Conservation (phyloP, 345 rosid genomes). For the Gossypium australe region DNA sequence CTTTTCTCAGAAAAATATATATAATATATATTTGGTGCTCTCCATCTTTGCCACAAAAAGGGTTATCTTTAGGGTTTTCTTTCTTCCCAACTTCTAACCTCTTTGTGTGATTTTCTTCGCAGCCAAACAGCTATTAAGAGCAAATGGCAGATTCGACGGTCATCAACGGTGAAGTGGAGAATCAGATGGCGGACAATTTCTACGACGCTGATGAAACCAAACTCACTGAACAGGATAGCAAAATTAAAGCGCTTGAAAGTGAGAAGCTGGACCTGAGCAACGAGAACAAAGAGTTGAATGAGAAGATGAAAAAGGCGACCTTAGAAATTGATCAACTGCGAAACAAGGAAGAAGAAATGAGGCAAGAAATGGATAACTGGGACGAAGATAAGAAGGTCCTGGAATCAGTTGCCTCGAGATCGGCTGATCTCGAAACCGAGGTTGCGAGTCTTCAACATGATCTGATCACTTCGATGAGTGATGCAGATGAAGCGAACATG, state of each 20-base stretch:
- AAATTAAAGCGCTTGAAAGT: constrained; percentile 40
- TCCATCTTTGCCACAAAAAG: neutral
- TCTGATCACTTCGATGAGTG: constrained; percentile 41
- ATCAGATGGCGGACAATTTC: constrained; percentile 30
- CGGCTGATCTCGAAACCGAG: constrained; percentile 61
- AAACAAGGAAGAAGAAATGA: constrained; percentile 33
- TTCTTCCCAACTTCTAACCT: neutral
- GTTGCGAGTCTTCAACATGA: constrained; percentile 24
- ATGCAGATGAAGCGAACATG: constrained; percentile 37
- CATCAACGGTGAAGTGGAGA: constrained; percentile 33
- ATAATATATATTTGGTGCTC: neutral
- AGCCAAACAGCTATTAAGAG: neutral
- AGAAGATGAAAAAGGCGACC: constrained; percentile 23
- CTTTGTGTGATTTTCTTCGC: neutral
- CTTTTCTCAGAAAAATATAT: neutral
- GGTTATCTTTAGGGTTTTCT: neutral
- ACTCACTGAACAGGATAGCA: constrained; percentile 23
- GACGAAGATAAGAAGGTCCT: constrained; percentile 47
- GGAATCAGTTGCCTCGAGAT: constrained; percentile 43
- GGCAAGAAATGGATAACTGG: constrained; percentile 41
- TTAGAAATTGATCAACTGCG: constrained; percentile 39
- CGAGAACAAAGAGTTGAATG: constrained; percentile 37
- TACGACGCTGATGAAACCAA: constrained; percentile 32
- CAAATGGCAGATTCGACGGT: constrained; percentile 43
- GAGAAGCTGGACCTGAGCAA: constrained; percentile 39